Conservation (phyloP, 2,329 filamentous ascomycete species). For the Pseudocercospora fijiensis region DNA sequence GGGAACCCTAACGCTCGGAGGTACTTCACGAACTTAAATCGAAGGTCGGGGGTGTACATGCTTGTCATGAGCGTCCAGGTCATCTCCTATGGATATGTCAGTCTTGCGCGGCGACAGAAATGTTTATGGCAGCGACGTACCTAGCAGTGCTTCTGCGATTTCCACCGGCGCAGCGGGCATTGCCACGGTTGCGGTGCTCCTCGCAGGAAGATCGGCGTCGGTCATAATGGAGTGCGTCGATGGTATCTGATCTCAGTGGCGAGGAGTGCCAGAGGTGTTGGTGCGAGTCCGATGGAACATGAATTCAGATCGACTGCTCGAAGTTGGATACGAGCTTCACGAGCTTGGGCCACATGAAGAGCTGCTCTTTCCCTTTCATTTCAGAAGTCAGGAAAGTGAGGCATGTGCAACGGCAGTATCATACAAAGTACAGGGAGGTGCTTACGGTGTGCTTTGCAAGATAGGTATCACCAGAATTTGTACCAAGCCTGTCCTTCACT, state of each 20-base stretch:
- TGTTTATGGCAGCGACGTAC: background rate
- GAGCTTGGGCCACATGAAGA: background rate
- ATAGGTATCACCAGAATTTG: slow-evolving; percentile 37
- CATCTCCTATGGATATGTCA: background rate
- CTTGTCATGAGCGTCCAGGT: background rate
- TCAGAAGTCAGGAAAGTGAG: background rate
- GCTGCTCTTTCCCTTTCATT: background rate
- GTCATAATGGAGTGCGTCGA: background rate
- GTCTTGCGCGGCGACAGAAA: background rate
- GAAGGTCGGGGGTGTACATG: background rate
- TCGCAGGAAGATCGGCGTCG: background rate
- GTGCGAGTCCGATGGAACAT: background rate
- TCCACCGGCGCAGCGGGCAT: background rate
- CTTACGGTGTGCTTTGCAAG: background rate
- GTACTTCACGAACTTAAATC: too few relatives aligned
- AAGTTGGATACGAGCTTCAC: background rate
- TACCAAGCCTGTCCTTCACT: slow-evolving; percentile 36
- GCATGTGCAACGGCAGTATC: background rate
- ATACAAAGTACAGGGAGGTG: background rate
- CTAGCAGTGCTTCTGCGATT: background rate
- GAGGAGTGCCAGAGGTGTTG: background rate
- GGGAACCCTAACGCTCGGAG: too few relatives aligned
- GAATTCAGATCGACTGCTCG: background rate
- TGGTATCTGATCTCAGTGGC: background rate
- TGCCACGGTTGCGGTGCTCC: background rate